Base-by-base conservation (phyloP, 2,329 filamentous ascomycete species). In the Scorias spongiosa region DNA sequence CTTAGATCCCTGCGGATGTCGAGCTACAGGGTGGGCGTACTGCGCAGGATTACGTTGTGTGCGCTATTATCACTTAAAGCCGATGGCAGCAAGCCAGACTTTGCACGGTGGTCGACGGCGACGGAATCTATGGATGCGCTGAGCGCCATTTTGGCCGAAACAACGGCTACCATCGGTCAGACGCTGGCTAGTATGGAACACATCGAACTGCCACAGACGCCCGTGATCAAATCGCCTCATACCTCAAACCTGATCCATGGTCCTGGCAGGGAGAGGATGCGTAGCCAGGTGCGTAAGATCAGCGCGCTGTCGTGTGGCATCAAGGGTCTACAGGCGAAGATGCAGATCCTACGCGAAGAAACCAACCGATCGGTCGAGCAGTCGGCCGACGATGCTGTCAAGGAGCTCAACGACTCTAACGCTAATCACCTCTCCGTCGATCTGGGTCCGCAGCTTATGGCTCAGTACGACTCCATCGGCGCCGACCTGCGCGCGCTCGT, bases 381-480 rank as follows among this genome's bases (percentile, higher is more conserved):
- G 53, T 78, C 83, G 1, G 66, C 69, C 14, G 60, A 62, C 37
- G 51, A 61, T 12, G 58, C 58, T 15, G 20, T 26, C 20, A 26
- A 26, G 20, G 20, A 26, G 20, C 20, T 26, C 20, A 26, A 26
- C 20, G 20, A 26, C 20, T 26, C 20, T 7, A 26, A 43, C 43
- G 37, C 32, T 49, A 29, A 44, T 32, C 76, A 84, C 48, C 20
- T 26, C 20, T 26, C 20, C 7, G 20, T 26, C 20, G 84, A 93
- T 51, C 73, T 94, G 12, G 85, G 84, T 0, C 75, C 80, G 1
- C 80, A 78, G 49, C 71, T 96, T 34, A 80, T 94, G 72, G 67
- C 79, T 17, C 91, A 96, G 57, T 98, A 96, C 62, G 91, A 98
- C 45, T 89, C 87, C 4, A 93, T 98, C 49, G 91, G 91, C 2